phyloP scores from a whole-genome alignment of 768 basidiomycete species.

The Xanthoconium stramineum region DNA sequence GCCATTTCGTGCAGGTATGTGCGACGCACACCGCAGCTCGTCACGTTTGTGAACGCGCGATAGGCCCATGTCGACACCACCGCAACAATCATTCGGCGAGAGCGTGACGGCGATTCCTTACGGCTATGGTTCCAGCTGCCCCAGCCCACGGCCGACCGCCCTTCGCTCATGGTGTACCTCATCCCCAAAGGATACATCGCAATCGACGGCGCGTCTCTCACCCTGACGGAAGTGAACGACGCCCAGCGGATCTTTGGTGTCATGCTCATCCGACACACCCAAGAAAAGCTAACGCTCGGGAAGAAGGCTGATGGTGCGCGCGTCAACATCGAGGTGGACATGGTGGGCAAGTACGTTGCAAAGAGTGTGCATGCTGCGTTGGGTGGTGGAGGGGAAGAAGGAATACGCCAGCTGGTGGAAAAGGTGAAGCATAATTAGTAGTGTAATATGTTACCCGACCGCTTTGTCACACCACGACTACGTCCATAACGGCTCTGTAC shows the following conservation, averaged over 20 bases:
- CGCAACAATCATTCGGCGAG: constrained; percentile 64
- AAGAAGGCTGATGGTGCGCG: constrained; percentile 71
- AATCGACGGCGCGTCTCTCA: constrained; percentile 92
- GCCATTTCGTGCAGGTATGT: constrained; percentile 93
- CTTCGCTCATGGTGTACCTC: constrained; percentile 74
- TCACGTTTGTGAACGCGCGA: neutral
- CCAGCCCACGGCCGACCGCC: constrained; percentile 51
- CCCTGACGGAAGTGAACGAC: constrained; percentile 78
- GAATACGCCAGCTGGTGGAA: constrained; percentile 49
- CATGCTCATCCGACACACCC: constrained; percentile 96
- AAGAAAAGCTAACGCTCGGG: constrained; percentile 78
- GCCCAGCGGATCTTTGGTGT: constrained; percentile 65
- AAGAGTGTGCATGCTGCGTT: constrained; percentile 76
- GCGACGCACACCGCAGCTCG: neutral
- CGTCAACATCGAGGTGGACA: constrained; percentile 95
- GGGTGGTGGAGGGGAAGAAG: constrained; percentile 49
- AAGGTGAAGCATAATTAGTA: constrained; percentile 31
- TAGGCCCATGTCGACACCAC: constrained; percentile 95
- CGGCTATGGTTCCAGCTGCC: constrained; percentile 78
- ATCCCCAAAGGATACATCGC: constrained; percentile 94
- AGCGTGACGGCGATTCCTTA: constrained; percentile 83
- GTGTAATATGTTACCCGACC: neutral
- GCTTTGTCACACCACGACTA: constrained; percentile 2
- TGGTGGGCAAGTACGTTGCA: constrained; percentile 88
- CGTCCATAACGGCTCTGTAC: neutral